Evolutionary conservation across 208 protist species (phyloP), one percentile per base, ranked within the genome.

Genomic region (Lotmaria passim): DNA sequence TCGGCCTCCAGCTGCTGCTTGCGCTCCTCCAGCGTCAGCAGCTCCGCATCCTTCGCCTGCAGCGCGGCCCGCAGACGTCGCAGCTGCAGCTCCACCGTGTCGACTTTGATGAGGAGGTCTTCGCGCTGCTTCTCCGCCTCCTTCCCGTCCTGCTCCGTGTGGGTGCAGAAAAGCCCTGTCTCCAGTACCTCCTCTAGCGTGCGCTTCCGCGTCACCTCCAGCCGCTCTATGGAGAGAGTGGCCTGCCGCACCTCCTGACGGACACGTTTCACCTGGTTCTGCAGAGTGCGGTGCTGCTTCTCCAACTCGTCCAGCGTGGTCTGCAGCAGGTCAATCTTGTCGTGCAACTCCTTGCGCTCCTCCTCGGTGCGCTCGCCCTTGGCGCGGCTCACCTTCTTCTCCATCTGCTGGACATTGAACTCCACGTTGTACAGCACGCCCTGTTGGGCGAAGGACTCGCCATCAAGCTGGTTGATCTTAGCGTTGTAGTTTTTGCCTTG

Each of bases 381-480:
- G 48, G 90, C 90, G 23, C 91, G 84, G 51, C 84, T 87, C 19
- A 98, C 94, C 74, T 97, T 98, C 65, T 95, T 90, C 77, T 98
- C 91, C 88, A 98, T 96, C 82, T 98, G 93, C 89, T 98, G 96
- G 31, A 98, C 84, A 53, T 85, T 93, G 67, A 97, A 98, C 82
- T 98, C 95, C 28, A 97, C 90, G 73, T 89, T 94, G 86, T 98
- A 98, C 41, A 98, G 82, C 8, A 98, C 66, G 47, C 97, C 91
- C 76, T 98, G 94, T 78, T 97, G 95, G 66, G 93, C 79, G 55
- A 97, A 89, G 36, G 90, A 84, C 63, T 96, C 89, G 14, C 56
- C 50, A 68, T 98, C 95, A 5, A 97, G 81, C 67, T 96, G 86
- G 46, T 68, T 53, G 36, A 97, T 93, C 58, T 95, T 93, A 12